A percentile compares a stretch with the other conserved stretches of the same genome.
phyloP scores from a whole-genome alignment of 1,139 yeast genomes.

The Pichia sp. region DNA sequence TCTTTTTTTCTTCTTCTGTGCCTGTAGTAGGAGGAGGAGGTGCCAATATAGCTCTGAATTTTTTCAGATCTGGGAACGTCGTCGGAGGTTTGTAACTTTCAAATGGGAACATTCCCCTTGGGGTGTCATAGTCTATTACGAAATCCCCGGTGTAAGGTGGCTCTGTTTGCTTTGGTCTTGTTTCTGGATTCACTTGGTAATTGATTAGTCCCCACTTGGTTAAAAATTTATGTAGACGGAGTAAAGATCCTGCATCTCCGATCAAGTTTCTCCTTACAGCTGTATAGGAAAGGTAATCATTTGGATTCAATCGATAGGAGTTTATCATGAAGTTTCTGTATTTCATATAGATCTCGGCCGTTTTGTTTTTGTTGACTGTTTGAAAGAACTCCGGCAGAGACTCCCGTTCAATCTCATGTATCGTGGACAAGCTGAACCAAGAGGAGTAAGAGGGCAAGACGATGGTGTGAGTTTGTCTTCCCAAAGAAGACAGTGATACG shows the following conservation, averaged over 20 bases:
- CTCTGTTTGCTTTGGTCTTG: constrained; percentile 62
- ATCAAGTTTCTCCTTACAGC: constrained; percentile 92
- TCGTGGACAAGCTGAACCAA: constrained; percentile 78
- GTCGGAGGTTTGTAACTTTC: constrained; percentile 65
- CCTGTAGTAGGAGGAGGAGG: not conserved
- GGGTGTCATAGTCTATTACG: constrained; percentile 75
- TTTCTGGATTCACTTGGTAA: constrained; percentile 77
- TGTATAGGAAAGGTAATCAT: constrained; percentile 86
- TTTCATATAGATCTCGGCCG: constrained; percentile 80
- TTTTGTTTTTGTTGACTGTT: constrained; percentile 62
- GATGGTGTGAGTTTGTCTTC: constrained; percentile 74
- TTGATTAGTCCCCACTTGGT: constrained; percentile 96
- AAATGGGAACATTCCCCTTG: constrained; percentile 91
- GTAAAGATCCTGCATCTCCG: constrained; percentile 92
- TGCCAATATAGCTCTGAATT: constrained; percentile 47
- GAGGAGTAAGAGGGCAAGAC: constrained; percentile 90
- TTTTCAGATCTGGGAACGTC: constrained; percentile 50
- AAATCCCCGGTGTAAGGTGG: constrained; percentile 72
- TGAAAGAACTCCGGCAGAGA: constrained; percentile 89
- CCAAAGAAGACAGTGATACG: constrained; percentile 17
- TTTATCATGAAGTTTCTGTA: constrained; percentile 94
- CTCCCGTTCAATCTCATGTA: constrained; percentile 60
- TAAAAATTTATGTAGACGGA: constrained; percentile 84
- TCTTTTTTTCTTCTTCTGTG: not conserved
- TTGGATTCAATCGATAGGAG: constrained; percentile 86